Conservation (phyloP, 768 basidiomycete genomes). For the Floccularia luteovirens region DNA sequence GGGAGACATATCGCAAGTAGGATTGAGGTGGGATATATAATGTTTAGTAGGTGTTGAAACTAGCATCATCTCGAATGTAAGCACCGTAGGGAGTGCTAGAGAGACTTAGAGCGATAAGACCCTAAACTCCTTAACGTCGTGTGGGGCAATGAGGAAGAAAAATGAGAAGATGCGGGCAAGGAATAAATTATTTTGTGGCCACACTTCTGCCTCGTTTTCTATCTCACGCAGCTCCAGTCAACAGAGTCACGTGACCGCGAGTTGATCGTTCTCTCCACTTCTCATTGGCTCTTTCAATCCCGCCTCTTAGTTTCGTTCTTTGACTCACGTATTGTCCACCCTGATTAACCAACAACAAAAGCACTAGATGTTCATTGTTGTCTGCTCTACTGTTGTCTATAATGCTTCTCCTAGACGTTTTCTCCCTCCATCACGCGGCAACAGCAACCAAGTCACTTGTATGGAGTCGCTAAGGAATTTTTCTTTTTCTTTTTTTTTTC, state of each 20-base stretch:
- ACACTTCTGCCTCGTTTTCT: constrained; percentile 18
- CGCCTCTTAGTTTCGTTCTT: neutral
- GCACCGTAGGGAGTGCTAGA: constrained; percentile 13
- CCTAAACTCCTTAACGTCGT: constrained; percentile 18
- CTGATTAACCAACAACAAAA: neutral
- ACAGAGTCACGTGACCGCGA: constrained; percentile 40
- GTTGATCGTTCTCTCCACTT: too few relatives aligned
- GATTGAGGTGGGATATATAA: constrained; percentile 21
- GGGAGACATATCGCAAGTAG: constrained; percentile 24
- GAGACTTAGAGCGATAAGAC: constrained; percentile 7
- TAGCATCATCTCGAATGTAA: constrained; percentile 28
- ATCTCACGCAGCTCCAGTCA: constrained; percentile 29
- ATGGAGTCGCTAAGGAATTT: too few relatives aligned
- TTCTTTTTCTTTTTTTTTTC: too few relatives aligned
- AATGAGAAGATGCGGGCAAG: constrained; percentile 8
- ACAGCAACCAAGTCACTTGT: too few relatives aligned
- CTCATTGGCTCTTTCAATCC: constrained; percentile 1
- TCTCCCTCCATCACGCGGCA: too few relatives aligned
- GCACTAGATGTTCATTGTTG: too few relatives aligned
- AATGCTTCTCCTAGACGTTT: too few relatives aligned
- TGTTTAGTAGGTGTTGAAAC: constrained; percentile 35
- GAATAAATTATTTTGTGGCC: constrained; percentile 19
- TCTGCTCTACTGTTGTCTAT: too few relatives aligned
- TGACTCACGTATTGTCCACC: constrained; percentile 1
- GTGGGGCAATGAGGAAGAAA: constrained; percentile 12